Conservation (phyloP, 2,329 filamentous ascomycete genomes). For the Bipolaris gigantea region DNA sequence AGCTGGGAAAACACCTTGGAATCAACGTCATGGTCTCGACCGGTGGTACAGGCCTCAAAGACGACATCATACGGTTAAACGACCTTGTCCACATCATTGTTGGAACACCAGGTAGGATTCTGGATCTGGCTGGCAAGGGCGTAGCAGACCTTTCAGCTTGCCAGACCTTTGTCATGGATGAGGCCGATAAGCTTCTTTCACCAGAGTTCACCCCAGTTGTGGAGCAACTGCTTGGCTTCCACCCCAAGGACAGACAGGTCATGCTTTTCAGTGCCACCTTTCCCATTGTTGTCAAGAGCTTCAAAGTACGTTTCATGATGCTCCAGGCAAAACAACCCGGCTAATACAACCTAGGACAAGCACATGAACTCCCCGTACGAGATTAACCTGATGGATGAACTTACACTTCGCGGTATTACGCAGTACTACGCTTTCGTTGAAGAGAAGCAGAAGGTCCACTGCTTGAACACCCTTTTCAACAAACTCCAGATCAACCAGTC, state of each 20-base stretch:
- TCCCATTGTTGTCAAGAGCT: constrained; percentile 93
- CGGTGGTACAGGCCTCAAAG: constrained; percentile 89
- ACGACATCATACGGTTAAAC: constrained; percentile 93
- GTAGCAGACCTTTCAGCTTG: constrained; percentile 96
- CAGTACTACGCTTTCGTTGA: constrained; percentile 99
- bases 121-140: constrained; percentile 93
- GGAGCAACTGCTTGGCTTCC: constrained; percentile 91
- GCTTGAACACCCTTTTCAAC: constrained; percentile 96
- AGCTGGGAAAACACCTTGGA: constrained; percentile 91
- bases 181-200: constrained; percentile 96
- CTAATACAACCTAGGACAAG: constrained; percentile 65
- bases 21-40: constrained; percentile 99
- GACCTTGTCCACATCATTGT: constrained; percentile 97
- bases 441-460: constrained; percentile 99
- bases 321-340: background rate
- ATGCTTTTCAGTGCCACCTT: constrained; percentile 99
- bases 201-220: constrained; percentile 97
- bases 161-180: constrained; percentile 98
- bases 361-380: constrained; percentile 97
- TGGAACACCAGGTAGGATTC: constrained; percentile 92
- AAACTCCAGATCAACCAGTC: constrained; percentile 99
- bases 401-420: constrained; percentile 95
- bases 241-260: constrained; percentile 95
- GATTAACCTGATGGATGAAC: constrained; percentile 99
- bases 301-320: constrained; percentile 59